Evolutionary conservation across 1,284 basidiomycete species (phyloP), one percentile per base, ranked within the genome.

Genomic region (Ustilago esculenta): DNA sequence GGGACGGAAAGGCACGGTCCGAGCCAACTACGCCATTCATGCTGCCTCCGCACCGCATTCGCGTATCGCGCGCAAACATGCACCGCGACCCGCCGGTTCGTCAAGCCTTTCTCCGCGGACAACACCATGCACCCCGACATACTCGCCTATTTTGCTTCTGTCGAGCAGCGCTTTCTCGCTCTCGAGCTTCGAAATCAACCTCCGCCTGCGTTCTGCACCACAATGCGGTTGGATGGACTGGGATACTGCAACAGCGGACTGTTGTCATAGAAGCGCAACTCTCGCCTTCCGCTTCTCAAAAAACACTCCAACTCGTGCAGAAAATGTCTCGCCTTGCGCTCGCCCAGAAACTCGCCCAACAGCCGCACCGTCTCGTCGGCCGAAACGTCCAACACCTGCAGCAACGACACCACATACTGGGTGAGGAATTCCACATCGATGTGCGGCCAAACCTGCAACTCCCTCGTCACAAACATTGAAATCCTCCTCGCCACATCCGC

Each of bases 351-450:
- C 46, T 82, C 80, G 1, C 69, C 66, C 6, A 82, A 49, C 24
- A 81, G 52, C 0, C 68, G 49, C 8, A 81, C 74, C 23, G 72
- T 71, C 24, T 72, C 63, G 0, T 79, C 60, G 5, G 61, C 63
- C 5, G 70, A 51, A 3, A 82, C 55, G 35, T 73, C 75, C 23
- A 79, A 73, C 42, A 76, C 72, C 21, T 77, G 74, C 5, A 76
- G 48, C 34, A 81, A 67, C 20, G 63, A 64, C 35, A 73, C 25
- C 27, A 76, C 45, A 66, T 83, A 83, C 15, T 67, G 68, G 8
- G 70, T 71, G 2, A 82, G 48, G 47, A 82, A 83, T 12, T 75
- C 58, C 30, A 73, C 56, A 61, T 83, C 82, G 29, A 81, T 52
- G 14, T 73, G 41, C 5, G 75, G 70, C 45, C 79, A 81, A 1